phyloP scores from a whole-genome alignment of 2,329 filamentous ascomycete genomes.

The Botrytis aclada region DNA sequence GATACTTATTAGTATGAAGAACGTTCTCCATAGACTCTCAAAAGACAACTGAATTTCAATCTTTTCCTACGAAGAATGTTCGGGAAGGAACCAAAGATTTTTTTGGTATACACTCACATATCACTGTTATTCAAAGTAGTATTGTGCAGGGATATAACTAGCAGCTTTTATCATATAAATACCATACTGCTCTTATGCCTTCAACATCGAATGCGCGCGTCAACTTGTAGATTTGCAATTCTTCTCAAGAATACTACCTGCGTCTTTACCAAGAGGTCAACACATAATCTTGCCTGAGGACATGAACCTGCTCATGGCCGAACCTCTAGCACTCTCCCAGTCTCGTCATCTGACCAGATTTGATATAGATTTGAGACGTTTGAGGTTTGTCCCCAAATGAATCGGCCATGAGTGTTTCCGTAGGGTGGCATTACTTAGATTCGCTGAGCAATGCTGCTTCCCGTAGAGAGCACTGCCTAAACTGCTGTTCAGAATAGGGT shows the following conservation, averaged over 20 bases:
- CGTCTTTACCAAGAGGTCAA: background rate
- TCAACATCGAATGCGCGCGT: background rate
- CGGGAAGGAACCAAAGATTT: background rate
- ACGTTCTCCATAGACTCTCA: background rate
- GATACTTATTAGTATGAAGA: background rate
- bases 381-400: background rate
- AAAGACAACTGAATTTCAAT: background rate
- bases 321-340: background rate
- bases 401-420: background rate
- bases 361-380: background rate
- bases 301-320: background rate
- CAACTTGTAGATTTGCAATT: background rate
- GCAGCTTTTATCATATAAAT: background rate
- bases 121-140: background rate
- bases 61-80: background rate
- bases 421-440: background rate
- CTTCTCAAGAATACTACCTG: background rate
- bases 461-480: background rate
- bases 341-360: background rate
- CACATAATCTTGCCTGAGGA: background rate
- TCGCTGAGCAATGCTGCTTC: background rate
- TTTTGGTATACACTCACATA: background rate
- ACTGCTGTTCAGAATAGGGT: background rate
- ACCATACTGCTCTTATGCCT: background rate
- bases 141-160: background rate